Evolutionary conservation across 164 flowering plant species (phyloP), one percentile per base, ranked within the genome.

Genomic region (Sextonia rubra): DNA sequence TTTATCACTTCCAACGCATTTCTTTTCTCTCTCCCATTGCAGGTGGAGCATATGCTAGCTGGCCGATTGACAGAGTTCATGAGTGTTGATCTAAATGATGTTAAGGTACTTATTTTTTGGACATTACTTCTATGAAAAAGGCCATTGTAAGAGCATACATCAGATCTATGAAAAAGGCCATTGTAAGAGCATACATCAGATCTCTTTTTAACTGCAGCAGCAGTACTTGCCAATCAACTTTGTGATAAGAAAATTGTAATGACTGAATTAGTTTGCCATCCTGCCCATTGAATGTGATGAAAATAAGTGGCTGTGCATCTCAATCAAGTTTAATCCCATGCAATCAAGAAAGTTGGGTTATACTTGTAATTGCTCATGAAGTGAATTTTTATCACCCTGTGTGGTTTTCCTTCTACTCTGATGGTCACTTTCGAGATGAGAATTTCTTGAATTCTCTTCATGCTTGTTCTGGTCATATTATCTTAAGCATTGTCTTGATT

Each of bases 21-120:
- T 29, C 66, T 48, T 55, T 24, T 6, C 12, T 56, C 26, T 73
- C 26, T 75, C 27, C 47, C 73, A 37, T 80, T 79, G 7, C 81
- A 90, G 95, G 91, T 90, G 73, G 95, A 90, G 81, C 95, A 90
- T 86, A 86, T 89, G 75, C 74, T 90, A 73, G 75, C 76, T 80
- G 90, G 89, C 32, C 88, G 92, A 60, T 74, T 89, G 74, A 80
- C 62, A 76, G 72, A 89, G 68, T 90, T 90, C 71, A 74, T 89
- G 79, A 77, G 58, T 71, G 85, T 82, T 67, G 92, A 90, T 78
- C 75, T 90, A 63, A 87, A 87, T 60, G 87, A 83, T 61, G 89
- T 81, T 12, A 90, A 90, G 95, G 95, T 87, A 77, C 26, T 69
- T 64, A 24, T 7, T 60, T 74, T 60, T 61, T 52, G 52, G 14